Base-by-base conservation (phyloP, 2,329 filamentous ascomycete genomes). In the Mycosphaerelloides madeirae region DNA sequence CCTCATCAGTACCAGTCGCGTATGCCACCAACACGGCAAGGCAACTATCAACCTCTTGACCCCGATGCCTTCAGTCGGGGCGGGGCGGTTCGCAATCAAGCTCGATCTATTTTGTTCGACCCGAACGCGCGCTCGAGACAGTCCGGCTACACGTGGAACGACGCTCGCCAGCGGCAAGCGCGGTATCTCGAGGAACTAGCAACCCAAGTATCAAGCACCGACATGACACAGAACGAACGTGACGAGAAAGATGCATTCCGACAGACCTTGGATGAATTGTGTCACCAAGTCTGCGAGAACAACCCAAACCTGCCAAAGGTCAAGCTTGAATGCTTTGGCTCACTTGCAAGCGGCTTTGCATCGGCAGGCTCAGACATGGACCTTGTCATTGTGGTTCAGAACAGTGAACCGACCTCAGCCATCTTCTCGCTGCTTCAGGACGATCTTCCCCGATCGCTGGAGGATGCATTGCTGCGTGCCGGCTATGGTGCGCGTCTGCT, bases 341-440 rank as follows among this genome's bases (percentile, higher is more conserved):
- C 88, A 62, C 73, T 94, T 36, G 79, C 80, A 15, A 90, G 88
- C 11, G 89, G 89, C 0, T 95, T 95, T 66, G 90, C 87, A 3
- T 88, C 86, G 9, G 85, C 85, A 57, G 80, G 81, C n/a, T 91
- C 89, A 1, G 89, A 95, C 59, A 88, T 95, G 84, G 90, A 96
- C 65, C 77, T 95, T 22, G 85, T 84, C 7, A 76, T 95, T 28
- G 71, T 93, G 4, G 84, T 85, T 1, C 79, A 60, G 40, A 53
- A 60, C 16, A 44, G 55, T 6, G 48, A 41, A 31, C 49, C 54
- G 6, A 48, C 43, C 19, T 44, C 53, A 13, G 55, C 60, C 9
- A 48, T 52, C 49, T 59, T 61, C 40, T 60, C 58, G 9, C 54
- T 62, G 38, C 83, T 84, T 1, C 61, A 65, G 15, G 68, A 75